Evolutionary conservation across 345 rosid genomes (phyloP).

Genomic region (Euphorbia peplus): DNA sequence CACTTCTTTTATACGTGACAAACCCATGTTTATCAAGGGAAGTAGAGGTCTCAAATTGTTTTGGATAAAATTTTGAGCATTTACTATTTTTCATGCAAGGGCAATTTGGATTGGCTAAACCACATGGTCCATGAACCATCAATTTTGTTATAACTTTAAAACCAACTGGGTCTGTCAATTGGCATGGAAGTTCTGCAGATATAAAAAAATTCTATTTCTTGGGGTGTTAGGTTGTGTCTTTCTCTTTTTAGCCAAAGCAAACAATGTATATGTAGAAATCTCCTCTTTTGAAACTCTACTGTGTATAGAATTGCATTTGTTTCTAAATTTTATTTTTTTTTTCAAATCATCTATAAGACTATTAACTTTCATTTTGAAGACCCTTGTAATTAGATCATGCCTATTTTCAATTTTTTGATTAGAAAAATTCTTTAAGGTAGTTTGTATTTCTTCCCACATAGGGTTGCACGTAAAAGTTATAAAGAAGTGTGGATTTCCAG

Average conservation of each 20-base stretch:
- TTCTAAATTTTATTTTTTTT: neutral
- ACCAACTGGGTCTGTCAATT: neutral
- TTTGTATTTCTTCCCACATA: neutral
- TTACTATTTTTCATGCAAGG: neutral
- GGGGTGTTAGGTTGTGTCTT: fast-evolving
- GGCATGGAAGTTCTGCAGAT: neutral
- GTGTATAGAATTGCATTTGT: neutral
- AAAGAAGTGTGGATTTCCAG: neutral
- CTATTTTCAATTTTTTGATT: neutral
- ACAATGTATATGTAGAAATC: neutral
- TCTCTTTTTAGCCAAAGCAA: neutral
- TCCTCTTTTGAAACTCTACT: conserved; percentile 6
- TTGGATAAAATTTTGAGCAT: neutral
- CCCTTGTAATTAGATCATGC: neutral
- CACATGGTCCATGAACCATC: neutral
- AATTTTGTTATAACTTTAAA: neutral
- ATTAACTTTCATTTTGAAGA: neutral
- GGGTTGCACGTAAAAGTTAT: neutral
- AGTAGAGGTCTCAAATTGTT: neutral
- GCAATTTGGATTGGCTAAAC: neutral
- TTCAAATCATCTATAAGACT: neutral
- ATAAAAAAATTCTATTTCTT: neutral
- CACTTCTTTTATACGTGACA: neutral
- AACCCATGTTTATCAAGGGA: neutral
- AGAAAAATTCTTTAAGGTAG: fast-evolving